Percentiles rank a stretch among this genome's conserved stretches.
These are phyloP conservation scores for Castanopsis chinensis DNA, from an alignment of 306 rosid genomes.

Conservation along the genomic window DNA sequence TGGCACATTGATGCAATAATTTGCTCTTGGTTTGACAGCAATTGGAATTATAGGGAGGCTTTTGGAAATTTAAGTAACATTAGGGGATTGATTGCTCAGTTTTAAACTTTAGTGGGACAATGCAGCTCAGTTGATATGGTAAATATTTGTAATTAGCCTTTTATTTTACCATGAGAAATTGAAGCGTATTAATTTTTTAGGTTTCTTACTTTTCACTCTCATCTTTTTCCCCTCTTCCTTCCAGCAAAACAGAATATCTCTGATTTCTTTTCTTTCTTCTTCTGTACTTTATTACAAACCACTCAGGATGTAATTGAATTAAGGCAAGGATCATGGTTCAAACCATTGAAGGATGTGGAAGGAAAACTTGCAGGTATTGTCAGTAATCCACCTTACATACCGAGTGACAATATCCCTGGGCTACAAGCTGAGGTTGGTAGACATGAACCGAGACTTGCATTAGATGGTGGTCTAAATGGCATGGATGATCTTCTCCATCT, in stretches of 20 bases:
- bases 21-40: too few relatives aligned
- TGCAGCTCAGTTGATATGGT: too few relatives aligned
- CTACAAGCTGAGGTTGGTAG: slow-evolving; percentile 90
- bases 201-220: background rate
- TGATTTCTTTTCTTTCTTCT: background rate
- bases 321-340: slow-evolving; percentile 89
- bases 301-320: slow-evolving; percentile 60
- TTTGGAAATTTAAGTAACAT: too few relatives aligned
- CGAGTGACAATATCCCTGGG: slow-evolving; percentile 61
- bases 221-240: background rate
- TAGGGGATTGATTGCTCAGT: too few relatives aligned
- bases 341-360: slow-evolving; percentile 63
- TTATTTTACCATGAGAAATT: background rate
- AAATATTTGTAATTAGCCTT: too few relatives aligned
- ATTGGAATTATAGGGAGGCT: too few relatives aligned
- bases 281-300: slow-evolving; percentile 18
- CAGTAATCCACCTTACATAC: slow-evolving; percentile 92
- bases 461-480: slow-evolving; percentile 80
- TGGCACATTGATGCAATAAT: too few relatives aligned
- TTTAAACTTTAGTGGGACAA: too few relatives aligned
- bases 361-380: slow-evolving; percentile 72
- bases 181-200: background rate
- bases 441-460: slow-evolving; percentile 71
- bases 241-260: background rate
- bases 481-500: slow-evolving; percentile 71